A percentile compares a stretch with the other conserved stretches of the same genome.
phyloP scores from a whole-genome alignment of 768 basidiomycete species.

The Rhizopogon rudus region DNA sequence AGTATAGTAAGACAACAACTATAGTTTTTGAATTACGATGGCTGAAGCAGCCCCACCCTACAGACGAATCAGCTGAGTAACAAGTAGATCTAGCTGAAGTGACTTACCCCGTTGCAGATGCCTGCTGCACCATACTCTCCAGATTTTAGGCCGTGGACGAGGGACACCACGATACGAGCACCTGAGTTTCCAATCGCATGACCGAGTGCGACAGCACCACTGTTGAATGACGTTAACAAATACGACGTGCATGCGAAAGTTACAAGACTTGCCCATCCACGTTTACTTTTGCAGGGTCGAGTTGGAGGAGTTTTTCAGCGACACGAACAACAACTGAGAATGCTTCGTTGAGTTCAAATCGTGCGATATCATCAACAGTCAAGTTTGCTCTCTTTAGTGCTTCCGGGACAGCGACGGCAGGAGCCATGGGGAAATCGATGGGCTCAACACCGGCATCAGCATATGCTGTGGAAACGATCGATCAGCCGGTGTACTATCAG shows the following conservation, averaged over 20 bases:
- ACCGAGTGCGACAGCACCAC: conserved; percentile 94
- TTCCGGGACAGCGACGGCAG: conserved; percentile 83
- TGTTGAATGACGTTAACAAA: conserved; percentile 28
- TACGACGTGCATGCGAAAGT: background rate
- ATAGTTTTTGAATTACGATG: conserved; percentile 83
- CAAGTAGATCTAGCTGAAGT: background rate
- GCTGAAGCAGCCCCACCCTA: conserved; percentile 93
- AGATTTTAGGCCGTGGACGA: conserved; percentile 85
- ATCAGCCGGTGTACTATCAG: background rate
- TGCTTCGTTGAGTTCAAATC: conserved; percentile 97
- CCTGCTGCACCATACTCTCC: conserved; percentile 95
- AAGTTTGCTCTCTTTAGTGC: conserved; percentile 88
- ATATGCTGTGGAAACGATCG: conserved; percentile 53
- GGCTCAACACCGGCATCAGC: conserved; percentile 97
- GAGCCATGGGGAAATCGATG: conserved; percentile 95
- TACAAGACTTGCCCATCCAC: conserved; percentile 61
- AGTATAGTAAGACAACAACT: conserved; percentile 21
- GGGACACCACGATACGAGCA: conserved; percentile 88
- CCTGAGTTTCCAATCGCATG: conserved; percentile 97
- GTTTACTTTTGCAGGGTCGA: conserved; percentile 89
- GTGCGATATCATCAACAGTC: conserved; percentile 77
- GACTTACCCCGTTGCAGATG: conserved; percentile 92
- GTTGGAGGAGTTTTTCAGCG: conserved; percentile 82
- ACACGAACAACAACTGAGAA: conserved; percentile 93
- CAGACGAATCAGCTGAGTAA: conserved; percentile 10